phyloP scores from a whole-genome alignment of 495 filamentous ascomycete genomes.

The Tuber magnatum region DNA sequence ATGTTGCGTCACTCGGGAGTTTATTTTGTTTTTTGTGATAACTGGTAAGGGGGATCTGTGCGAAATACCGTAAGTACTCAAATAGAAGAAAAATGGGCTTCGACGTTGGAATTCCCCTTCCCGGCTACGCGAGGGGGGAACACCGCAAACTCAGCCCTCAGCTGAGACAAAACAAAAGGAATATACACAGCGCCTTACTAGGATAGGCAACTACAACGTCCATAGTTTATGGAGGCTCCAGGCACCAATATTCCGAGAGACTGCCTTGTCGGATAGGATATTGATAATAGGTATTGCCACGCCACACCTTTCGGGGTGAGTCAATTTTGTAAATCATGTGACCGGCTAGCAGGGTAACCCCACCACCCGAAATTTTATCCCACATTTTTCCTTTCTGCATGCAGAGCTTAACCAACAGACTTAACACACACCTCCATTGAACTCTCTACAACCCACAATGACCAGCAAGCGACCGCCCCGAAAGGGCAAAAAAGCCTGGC shows the following conservation, averaged over 20 bases:
- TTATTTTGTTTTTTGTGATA: not conserved
- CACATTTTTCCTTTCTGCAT: not conserved
- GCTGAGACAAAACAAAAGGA: no score
- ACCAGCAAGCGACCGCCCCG: constrained; percentile 72
- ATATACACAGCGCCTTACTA: no score
- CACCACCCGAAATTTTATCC: not conserved
- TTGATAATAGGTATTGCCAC: not conserved
- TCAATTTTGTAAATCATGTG: not conserved
- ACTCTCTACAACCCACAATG: constrained; percentile 48
- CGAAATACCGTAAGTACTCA: no score
- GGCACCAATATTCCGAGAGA: not conserved
- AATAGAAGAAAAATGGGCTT: no score
- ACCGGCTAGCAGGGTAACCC: not conserved
- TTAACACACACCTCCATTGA: constrained; percentile 27
- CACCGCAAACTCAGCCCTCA: no score
- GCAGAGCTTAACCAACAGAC: not conserved
- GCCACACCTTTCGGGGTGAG: not conserved
- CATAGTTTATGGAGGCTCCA: not conserved
- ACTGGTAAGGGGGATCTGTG: no score
- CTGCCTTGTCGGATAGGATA: not conserved
- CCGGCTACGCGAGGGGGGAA: no score
- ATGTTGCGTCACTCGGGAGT: not conserved
- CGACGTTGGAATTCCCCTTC: no score
- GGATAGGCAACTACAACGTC: no score
- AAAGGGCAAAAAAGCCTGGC: constrained; percentile 97